Evolutionary conservation across 495 filamentous ascomycete genomes (phyloP).

Genomic region (Penicillium dipodomyicola): DNA sequence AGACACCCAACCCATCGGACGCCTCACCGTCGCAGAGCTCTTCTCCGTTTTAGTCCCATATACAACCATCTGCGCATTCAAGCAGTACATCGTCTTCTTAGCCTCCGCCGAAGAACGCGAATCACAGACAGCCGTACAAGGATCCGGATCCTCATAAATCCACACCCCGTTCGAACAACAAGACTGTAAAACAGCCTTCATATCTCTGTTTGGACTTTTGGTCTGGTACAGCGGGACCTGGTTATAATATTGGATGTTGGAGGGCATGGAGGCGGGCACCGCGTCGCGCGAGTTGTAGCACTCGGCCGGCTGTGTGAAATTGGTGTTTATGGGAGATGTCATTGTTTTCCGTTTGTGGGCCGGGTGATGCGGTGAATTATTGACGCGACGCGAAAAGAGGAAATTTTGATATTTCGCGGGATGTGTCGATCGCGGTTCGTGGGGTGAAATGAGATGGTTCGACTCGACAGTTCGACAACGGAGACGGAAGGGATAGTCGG

Average conservation of each 20-base stretch:
- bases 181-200: conserved; percentile 10
- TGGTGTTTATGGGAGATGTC: conserved; percentile 1
- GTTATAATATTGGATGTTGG: conserved; percentile 12
- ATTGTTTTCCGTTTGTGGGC: not conserved
- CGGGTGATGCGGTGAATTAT: not conserved
- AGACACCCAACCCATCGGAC: not conserved
- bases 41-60: conserved; percentile 12
- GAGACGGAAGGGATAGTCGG: not conserved
- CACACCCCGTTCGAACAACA: conserved; percentile 16
- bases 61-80: conserved; percentile 15
- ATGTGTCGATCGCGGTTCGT: not conserved
- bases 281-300: conserved; percentile 17
- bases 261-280: conserved; percentile 7
- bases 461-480: not conserved
- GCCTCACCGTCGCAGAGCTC: not conserved
- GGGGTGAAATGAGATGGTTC: not conserved
- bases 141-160: conserved; percentile 18
- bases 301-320: conserved; percentile 13
- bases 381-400: not conserved
- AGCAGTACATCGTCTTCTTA: conserved; percentile 18
- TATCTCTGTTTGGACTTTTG: conserved; percentile 5
- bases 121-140: conserved; percentile 23
- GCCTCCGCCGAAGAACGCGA: conserved; percentile 9
- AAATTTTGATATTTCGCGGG: not conserved
- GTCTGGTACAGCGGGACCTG: conserved; percentile 25